A percentile compares a stretch with the other conserved stretches of the same genome.
Evolutionary conservation across 495 filamentous ascomycete genomes (phyloP).

Genomic region (Aspergillus nanangensis): DNA sequence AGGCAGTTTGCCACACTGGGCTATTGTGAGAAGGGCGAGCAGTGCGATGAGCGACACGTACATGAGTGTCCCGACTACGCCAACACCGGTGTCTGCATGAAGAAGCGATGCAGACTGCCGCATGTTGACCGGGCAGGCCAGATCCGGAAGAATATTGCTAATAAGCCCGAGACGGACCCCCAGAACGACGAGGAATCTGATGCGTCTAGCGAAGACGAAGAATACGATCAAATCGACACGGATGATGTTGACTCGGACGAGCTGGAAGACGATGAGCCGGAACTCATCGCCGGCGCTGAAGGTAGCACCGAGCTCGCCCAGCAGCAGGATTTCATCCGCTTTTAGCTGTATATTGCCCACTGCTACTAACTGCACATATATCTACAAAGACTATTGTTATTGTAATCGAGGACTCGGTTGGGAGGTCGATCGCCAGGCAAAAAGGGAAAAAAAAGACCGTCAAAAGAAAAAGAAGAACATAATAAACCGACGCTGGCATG

Average conservation of each 20-base stretch:
- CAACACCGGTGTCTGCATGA: constrained; percentile 81
- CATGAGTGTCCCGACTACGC: constrained; percentile 92
- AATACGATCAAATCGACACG: constrained; percentile 67
- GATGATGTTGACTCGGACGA: constrained; percentile 90
- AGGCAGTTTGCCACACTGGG: constrained; percentile 79
- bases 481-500: too few species aligned
- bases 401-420: constrained; percentile 12
- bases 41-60: constrained; percentile 79
- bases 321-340: constrained; percentile 66
- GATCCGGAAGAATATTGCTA: constrained; percentile 55
- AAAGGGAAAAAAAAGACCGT: too few species aligned
- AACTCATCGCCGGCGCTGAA: constrained; percentile 37
- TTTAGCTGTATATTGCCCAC: constrained; percentile 30
- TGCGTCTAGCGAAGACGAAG: constrained; percentile 80
- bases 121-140: constrained; percentile 83
- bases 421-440: too few species aligned
- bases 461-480: too few species aligned
- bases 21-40: constrained; percentile 80
- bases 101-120: constrained; percentile 75
- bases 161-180: constrained; percentile 22
- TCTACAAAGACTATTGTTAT: too few species aligned
- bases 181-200: constrained; percentile 63
- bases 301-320: constrained; percentile 52
- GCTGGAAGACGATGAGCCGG: constrained; percentile 69
- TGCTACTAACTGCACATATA: constrained; percentile 9